Percentiles rank a stretch among this genome's conserved stretches.
These are phyloP conservation scores for Aspergillus ellipticus DNA, from an alignment of 495 filamentous ascomycete species.

Conservation along the genomic window DNA sequence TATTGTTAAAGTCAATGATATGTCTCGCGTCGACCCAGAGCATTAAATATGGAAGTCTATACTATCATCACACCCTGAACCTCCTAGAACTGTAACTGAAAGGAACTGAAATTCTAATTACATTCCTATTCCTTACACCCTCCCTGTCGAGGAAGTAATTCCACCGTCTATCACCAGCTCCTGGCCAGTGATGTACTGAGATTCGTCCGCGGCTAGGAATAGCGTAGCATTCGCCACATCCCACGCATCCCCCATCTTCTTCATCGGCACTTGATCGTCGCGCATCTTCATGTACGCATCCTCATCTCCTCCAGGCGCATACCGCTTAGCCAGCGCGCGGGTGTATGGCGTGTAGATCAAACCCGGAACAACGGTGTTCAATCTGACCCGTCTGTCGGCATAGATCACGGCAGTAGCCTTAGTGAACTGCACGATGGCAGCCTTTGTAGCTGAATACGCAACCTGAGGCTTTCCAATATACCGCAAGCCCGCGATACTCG, in stretches of 20 bases:
- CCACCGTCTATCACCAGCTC: slow-evolving; percentile 56
- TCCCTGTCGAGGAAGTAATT: slow-evolving; percentile 29
- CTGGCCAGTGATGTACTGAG: slow-evolving; percentile 50
- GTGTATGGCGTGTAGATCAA: slow-evolving; percentile 48
- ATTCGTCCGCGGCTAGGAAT: slow-evolving; percentile 49
- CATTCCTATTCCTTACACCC: too few relatives aligned
- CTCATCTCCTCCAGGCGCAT: slow-evolving; percentile 33
- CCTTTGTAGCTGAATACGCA: slow-evolving; percentile 50
- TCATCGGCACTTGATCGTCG: slow-evolving; percentile 42
- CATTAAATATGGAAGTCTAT: too few relatives aligned
- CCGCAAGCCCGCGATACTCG: slow-evolving; percentile 45
- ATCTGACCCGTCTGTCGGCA: slow-evolving; percentile 38
- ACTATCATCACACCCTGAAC: too few relatives aligned
- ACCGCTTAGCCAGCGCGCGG: slow-evolving; percentile 39
- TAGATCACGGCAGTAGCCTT: slow-evolving; percentile 50
- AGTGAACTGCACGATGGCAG: slow-evolving; percentile 47
- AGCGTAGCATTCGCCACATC: slow-evolving; percentile 52
- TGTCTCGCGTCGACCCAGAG: too few relatives aligned
- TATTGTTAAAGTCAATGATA: too few relatives aligned
- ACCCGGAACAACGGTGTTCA: slow-evolving; percentile 55
- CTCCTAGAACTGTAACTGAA: too few relatives aligned
- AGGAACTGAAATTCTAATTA: too few relatives aligned
- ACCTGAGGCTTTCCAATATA: slow-evolving; percentile 53
- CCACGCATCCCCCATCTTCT: slow-evolving; percentile 41
- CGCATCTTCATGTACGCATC: slow-evolving; percentile 32